Percentiles rank a stretch among this genome's conserved stretches.
Evolutionary conservation across 306 rosid species (phyloP).

Genomic region (Cotoneaster glaucophyllus): DNA sequence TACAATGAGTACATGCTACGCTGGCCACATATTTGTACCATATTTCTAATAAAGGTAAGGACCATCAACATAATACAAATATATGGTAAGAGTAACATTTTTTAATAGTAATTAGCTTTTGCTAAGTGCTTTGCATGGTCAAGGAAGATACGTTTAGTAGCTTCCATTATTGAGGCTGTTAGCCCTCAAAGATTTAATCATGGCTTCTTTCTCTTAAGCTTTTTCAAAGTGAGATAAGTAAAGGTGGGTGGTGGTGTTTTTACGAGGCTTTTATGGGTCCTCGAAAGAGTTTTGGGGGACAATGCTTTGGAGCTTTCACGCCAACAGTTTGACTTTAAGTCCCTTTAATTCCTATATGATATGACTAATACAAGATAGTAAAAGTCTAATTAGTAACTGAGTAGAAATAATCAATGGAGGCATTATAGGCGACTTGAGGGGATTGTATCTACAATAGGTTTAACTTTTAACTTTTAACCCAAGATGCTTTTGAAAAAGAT

Average conservation of each 20-base stretch:
- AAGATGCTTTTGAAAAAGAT: background rate
- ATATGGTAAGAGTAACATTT: too few species aligned
- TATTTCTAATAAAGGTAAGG: too few species aligned
- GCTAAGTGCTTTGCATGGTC: background rate
- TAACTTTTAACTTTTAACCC: background rate
- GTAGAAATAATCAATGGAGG: background rate
- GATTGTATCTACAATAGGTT: too few species aligned
- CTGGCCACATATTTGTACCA: too few species aligned
- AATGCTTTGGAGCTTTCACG: conserved; percentile 39
- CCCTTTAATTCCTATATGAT: background rate
- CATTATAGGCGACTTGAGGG: background rate
- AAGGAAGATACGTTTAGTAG: background rate
- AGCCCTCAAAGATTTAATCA: conserved; percentile 41
- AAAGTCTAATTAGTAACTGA: background rate
- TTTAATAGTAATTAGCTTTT: background rate
- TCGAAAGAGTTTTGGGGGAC: conserved; percentile 19
- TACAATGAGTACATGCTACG: too few species aligned
- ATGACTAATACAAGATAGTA: background rate
- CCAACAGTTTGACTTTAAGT: conserved; percentile 31
- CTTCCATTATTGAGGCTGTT: background rate
- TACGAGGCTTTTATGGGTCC: conserved; percentile 43
- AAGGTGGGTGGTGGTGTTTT: conserved; percentile 29
- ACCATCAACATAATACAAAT: too few species aligned
- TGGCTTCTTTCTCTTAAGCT: conserved; percentile 49
- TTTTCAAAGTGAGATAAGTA: conserved; percentile 25